Conservation (phyloP, 768 basidiomycete genomes). For the Pleurotus djamor region DNA sequence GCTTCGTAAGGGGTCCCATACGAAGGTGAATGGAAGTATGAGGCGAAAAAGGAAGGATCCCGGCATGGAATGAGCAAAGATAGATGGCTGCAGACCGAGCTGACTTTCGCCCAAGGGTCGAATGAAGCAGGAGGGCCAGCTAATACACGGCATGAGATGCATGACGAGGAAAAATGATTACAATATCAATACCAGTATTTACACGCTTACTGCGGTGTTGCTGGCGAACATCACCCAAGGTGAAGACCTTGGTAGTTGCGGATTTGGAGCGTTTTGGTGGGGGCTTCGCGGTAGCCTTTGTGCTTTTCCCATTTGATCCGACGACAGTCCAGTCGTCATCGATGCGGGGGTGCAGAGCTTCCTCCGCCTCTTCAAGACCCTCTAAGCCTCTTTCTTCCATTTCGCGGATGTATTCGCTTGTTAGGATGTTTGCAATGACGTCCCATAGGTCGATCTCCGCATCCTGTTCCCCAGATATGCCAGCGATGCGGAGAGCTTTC, state of each 20-base stretch:
- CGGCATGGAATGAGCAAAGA: constrained; percentile 59
- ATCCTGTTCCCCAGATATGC: constrained; percentile 13
- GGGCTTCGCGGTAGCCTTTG: constrained; percentile 30
- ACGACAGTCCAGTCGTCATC: constrained; percentile 29
- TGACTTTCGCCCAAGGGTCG: constrained; percentile 75
- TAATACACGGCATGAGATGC: constrained; percentile 6
- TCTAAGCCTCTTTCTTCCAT: constrained; percentile 65
- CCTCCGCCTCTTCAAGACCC: constrained; percentile 45
- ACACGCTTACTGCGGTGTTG: constrained; percentile 38
- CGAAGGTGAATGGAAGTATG: constrained; percentile 68
- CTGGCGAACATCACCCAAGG: constrained; percentile 67
- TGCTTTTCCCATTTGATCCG: constrained; percentile 23
- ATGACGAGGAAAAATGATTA: background rate
- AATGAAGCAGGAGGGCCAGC: constrained; percentile 20
- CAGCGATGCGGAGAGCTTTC: constrained; percentile 42
- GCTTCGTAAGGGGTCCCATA: constrained; percentile 62
- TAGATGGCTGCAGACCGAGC: constrained; percentile 66
- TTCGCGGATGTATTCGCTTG: constrained; percentile 61
- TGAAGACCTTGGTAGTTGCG: constrained; percentile 35
- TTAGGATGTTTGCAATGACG: constrained; percentile 59
- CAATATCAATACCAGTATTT: constrained; percentile 12
- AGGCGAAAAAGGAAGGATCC: constrained; percentile 57
- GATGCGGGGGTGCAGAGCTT: constrained; percentile 44
- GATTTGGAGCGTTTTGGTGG: constrained; percentile 19
- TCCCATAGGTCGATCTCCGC: constrained; percentile 64